phyloP scores from a whole-genome alignment of 2,329 filamentous ascomycete genomes.

The Lasiodiplodia sp. region DNA sequence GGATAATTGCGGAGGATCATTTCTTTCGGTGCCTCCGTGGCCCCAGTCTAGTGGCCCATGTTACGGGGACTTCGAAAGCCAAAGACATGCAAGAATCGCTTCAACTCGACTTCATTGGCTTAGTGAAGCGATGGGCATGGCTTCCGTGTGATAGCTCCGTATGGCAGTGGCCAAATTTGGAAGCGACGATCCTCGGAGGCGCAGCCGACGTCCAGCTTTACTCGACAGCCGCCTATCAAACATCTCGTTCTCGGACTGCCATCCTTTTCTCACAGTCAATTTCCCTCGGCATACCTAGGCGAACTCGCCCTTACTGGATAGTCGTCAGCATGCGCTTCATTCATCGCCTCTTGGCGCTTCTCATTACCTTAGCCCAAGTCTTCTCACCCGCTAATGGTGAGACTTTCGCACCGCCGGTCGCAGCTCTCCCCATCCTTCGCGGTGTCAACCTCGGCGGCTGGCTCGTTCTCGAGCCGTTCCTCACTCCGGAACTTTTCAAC shows the following conservation, averaged over 20 bases:
- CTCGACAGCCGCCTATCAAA: not conserved
- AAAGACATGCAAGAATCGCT: not conserved
- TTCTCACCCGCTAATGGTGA: not conserved
- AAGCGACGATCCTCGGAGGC: not conserved
- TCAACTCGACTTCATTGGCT: not conserved
- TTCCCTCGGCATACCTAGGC: not conserved
- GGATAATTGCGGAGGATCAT: too few relatives aligned
- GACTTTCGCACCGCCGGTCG: not conserved
- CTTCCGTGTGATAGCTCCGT: not conserved
- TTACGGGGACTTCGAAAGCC: too few relatives aligned
- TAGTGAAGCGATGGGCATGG: not conserved
- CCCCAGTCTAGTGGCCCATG: too few relatives aligned
- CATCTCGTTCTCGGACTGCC: not conserved
- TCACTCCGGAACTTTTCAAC: slow-evolving; percentile 46
- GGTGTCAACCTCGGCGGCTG: slow-evolving; percentile 49
- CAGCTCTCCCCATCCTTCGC: slow-evolving; percentile 26
- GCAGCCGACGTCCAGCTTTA: not conserved
- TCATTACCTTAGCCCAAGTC: not conserved
- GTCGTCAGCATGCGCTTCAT: not conserved
- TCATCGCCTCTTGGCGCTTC: not conserved
- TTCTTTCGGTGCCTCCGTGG: too few relatives aligned
- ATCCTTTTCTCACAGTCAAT: not conserved
- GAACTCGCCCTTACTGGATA: not conserved
- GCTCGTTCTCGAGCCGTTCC: slow-evolving; percentile 48
- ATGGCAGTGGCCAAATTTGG: not conserved